Conservation (phyloP, 1,284 basidiomycete species). For the Psilocybe mexicana region DNA sequence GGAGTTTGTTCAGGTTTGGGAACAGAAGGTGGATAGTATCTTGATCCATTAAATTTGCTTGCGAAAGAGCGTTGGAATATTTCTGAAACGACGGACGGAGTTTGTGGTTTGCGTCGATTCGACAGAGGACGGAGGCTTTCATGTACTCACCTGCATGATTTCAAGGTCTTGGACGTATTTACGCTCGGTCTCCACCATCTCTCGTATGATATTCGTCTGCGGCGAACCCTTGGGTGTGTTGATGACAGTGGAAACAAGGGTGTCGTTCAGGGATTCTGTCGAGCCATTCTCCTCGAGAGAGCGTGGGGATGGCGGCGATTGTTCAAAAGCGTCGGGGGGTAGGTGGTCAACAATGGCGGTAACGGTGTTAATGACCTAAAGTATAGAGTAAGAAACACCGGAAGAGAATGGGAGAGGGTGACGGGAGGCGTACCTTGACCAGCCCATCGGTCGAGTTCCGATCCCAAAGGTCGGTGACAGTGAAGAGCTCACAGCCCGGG, state of each 20-base stretch:
- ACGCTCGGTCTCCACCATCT: constrained; percentile 92
- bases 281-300: constrained; percentile 58
- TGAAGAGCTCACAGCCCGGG: constrained; percentile 71
- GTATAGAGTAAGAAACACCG: constrained; percentile 4
- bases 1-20: constrained; percentile 91
- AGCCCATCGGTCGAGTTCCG: constrained; percentile 92
- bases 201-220: constrained; percentile 78
- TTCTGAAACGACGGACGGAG: constrained; percentile 46
- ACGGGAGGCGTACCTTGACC: constrained; percentile 73
- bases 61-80: constrained; percentile 80
- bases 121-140: constrained; percentile 10
- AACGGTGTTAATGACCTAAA: constrained; percentile 89
- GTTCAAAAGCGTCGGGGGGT: constrained; percentile 73
- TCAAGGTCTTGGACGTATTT: constrained; percentile 99
- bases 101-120: constrained; percentile 3
- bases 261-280: constrained; percentile 56
- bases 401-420: constrained; percentile 3
- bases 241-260: constrained; percentile 40
- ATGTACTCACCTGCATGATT: constrained; percentile 80
- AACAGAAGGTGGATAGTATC: constrained; percentile 97
- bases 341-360: constrained; percentile 84
- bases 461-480: constrained; percentile 88
- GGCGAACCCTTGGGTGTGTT: constrained; percentile 62
- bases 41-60: constrained; percentile 84
- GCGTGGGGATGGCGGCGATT: constrained; percentile 59